Base-by-base conservation (phyloP, 441 rosid genomes). In the Pelargonium cotyledonis region DNA sequence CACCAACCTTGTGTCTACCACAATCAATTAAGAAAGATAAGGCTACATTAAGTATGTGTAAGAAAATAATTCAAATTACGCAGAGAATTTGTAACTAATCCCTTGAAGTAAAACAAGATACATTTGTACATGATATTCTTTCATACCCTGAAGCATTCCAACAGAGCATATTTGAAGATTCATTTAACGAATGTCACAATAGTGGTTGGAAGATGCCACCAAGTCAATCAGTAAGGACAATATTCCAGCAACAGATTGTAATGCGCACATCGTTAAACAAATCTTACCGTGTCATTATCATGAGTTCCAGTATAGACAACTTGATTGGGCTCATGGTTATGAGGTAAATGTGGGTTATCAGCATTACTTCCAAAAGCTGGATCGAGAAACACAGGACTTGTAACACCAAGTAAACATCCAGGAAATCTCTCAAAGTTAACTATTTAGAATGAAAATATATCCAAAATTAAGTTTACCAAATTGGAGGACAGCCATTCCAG, bases 401-500 rank as follows among this genome's bases (percentile, higher is more conserved):
- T 72, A 58, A 57, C 21, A 68, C 18, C 43, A 65, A 35, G 71
- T 21, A 69, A 57, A 68, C 41, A 44, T 71, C 46, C 60, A 49
- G 63, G 70, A 6, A 6, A 64, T 58, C 5, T 23, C 40, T 44
- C 6, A 58, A 65, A n/a, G 12, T 75, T 18, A 19, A 47, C 5
- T 26, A 53, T 46, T 31, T 58, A n/a, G 23, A 35, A 64, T 62
- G 44, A 15, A 47, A 23, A 62, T 66, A 53, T 21, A 21, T 21
- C 29, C 3, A 58, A 58, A 8, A 38, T 6, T 21, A 58, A 21
- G 10, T 3, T 76, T 88, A 94, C 99, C 99, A 79, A 94, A 94
- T 78, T 94, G 99, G 65, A 94, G 96, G 76, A 94, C 99, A 57
- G 89, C 91, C 99, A 94, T 94, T 85, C 97, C 97, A 68, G 96